Evolutionary conservation across 345 rosid species (phyloP).

Genomic region (Gossypium arboreum): DNA sequence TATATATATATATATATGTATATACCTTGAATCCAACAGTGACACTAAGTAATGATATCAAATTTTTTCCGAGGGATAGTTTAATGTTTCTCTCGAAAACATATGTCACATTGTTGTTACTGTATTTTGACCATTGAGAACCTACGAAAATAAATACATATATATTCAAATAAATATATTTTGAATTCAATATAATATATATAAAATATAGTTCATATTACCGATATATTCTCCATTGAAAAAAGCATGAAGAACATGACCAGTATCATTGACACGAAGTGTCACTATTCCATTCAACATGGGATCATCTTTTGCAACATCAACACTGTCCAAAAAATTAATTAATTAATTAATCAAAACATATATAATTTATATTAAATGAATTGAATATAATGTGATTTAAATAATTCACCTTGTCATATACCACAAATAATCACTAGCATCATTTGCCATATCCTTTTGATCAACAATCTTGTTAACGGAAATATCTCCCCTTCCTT

Average conservation of each 20-base stretch:
- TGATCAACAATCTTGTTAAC: too few species aligned
- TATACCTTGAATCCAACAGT: conserved; percentile 30
- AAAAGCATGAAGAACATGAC: conserved; percentile 41
- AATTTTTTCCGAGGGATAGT: conserved; percentile 15
- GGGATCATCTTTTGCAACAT: conserved; percentile 16
- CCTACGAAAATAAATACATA: conserved; percentile 6
- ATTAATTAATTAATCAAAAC: background rate
- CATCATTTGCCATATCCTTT: too few species aligned
- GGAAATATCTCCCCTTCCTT: conserved; percentile 10
- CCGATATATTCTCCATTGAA: conserved; percentile 33
- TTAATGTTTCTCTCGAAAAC: conserved; percentile 11
- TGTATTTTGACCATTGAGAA: conserved; percentile 1
- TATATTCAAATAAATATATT: background rate
- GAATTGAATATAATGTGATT: too few species aligned
- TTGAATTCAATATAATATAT: background rate
- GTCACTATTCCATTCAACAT: conserved; percentile 12
- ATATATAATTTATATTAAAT: background rate
- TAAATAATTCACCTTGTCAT: too few species aligned
- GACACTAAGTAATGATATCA: conserved; percentile 25
- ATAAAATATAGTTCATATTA: conserved; percentile 3
- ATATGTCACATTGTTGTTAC: background rate
- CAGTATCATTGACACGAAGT: conserved; percentile 32
- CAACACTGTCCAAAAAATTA: conserved; percentile 13
- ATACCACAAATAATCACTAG: too few species aligned
- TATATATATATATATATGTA: too few species aligned